Evolutionary conservation across 768 basidiomycete species (phyloP), one percentile per base, ranked within the genome.

Genomic region (Boletellus ananas): DNA sequence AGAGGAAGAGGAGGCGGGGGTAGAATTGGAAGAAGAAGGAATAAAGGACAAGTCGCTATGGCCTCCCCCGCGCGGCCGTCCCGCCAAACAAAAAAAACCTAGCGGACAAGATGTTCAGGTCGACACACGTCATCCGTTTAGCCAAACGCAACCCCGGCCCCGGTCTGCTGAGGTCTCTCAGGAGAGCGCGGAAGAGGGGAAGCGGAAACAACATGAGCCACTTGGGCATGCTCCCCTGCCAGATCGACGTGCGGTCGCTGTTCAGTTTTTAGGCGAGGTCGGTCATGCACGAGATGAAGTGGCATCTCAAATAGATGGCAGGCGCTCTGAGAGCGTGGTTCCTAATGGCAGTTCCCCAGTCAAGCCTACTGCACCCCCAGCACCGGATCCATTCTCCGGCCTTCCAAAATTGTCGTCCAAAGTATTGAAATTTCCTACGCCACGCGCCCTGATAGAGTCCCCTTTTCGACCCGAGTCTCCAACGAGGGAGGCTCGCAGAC

Each of bases 401-500:
- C 35, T 3, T 14, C 39, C 46, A 5, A 50, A 42, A 40, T 41
- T 14, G 2, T 1, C n/a, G 10, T 21, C 49, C 14, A 47, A 51
- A 31, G n/a, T 4, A 14, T n/a, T 35, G n/a, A 53, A 53, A 13
- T 61, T 57, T 20, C 58, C 55, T 11, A 36, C 51, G 12, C 63
- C 59, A 10, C 55, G 55, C 13, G 43, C 53, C 14, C 53, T 57
- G 38, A 61, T 54, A 9, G 46, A 11, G 6, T 58, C 61, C 1
- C 61, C 60, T 1, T 62, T 66, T 44, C 51, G 60, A 3, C 44
- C 53, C 7, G 56, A 50, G 31, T 36, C 37, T 27, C 25, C 53
- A 10, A 4, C 29, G 1, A n/a, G 17, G 8, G 25, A 34, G 13
- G 8, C 27, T 3, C 43, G 11, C 11, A 23, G 7, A 37, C 9